These are phyloP conservation scores for Sanghuangporus baumii DNA, from an alignment of 1,284 basidiomycete species.

Conservation along the genomic window DNA sequence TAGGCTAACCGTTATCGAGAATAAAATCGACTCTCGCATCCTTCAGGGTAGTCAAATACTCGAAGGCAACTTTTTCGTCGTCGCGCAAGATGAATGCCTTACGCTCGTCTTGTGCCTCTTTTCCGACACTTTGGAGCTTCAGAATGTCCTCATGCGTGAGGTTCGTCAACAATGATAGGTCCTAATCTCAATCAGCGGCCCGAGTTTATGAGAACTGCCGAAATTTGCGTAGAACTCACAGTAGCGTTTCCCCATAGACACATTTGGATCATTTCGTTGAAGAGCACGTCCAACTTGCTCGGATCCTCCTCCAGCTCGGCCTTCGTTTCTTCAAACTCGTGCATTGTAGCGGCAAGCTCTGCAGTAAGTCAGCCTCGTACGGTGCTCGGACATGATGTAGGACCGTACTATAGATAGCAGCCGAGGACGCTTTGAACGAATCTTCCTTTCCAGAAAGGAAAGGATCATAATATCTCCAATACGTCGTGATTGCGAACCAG, in stretches of 20 bases:
- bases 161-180: conserved; percentile 80
- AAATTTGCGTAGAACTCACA: conserved; percentile 28
- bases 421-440: conserved; percentile 78
- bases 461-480: conserved; percentile 83
- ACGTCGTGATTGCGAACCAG: conserved; percentile 62
- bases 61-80: conserved; percentile 77
- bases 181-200: conserved; percentile 36
- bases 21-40: conserved; percentile 79
- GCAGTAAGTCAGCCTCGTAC: neutral
- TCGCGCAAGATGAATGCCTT: conserved; percentile 80
- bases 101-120: conserved; percentile 68
- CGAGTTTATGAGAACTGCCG: too few species aligned
- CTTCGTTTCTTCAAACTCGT: conserved; percentile 52
- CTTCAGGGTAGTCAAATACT: conserved; percentile 55
- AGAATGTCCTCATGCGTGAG: conserved; percentile 78
- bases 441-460: conserved; percentile 80
- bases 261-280: conserved; percentile 84
- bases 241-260: conserved; percentile 90
- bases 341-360: conserved; percentile 69
- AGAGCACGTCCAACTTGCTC: conserved; percentile 56
- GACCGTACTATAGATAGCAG: conserved; percentile 66
- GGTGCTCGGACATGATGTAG: neutral
- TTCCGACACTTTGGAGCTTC: conserved; percentile 77
- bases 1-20: conserved; percentile 76
- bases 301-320: conserved; percentile 39